Base-by-base conservation (phyloP, 2,329 filamentous ascomycete species). In the Lasiodiplodia theobromae region DNA sequence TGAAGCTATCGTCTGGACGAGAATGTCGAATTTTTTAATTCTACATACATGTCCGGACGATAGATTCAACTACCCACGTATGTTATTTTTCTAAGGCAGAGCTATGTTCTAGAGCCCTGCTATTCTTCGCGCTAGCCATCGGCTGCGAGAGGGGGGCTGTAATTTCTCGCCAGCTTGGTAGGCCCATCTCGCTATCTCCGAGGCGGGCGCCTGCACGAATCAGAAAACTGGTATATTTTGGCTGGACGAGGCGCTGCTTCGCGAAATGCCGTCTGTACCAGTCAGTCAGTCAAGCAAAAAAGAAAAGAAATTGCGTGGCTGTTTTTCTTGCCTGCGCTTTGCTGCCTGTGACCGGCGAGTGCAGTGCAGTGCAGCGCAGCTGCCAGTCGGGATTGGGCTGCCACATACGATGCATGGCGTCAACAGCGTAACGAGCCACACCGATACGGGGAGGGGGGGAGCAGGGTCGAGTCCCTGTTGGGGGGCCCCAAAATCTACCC, bases 221-320 rank as follows among this genome's bases (percentile, higher is more conserved):
- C 37, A 60, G 37, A 38, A 40, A 60, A 60, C 21, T 47, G 21
- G 57, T 47, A 60, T 60, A 47, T 47, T 60, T 28, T 47, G 57
- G 57, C 57, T 60, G 57, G 57, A 60, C 25, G 37, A 16, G 12
- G 23, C 51, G 23, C 23, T 0, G 23, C 12, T 10, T 34, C 31
- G 31, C 31, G 31, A 34, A 34, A 34, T 34, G 31, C 31, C 31
- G 31, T 34, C 3, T 31, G 31, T 34, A 8, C 8, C 28, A 28
- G 28, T 28, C 28, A 28, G 28, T 28, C 11, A 12, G 21, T 53
- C 23, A 12, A 53, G 12, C 14, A 40, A n/a, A 47, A 47, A 47
- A 21, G n/a, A 47, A 47, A 47, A 10, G 18, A 47, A 47, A 16
- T 16, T 12, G 44, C 31, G 31, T 34, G 31, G 31, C 31, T 34